Evolutionary conservation across 768 basidiomycete species (phyloP), one percentile per base, ranked within the genome.

Genomic region (Tephrocybe sp.): DNA sequence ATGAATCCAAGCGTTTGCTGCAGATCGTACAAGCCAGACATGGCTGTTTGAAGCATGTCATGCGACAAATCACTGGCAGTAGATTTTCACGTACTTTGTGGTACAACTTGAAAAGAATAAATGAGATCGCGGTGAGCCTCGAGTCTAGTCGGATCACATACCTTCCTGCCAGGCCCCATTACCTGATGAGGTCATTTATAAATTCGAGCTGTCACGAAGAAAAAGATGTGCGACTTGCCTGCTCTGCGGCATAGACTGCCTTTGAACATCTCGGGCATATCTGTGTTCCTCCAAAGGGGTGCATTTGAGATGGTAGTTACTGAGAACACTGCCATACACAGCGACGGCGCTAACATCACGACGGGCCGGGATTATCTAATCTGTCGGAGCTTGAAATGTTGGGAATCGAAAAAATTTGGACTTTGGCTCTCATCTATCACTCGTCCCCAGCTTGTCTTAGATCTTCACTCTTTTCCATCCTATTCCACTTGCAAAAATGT

Each of bases 91-190:
- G 1, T 58, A 82, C 89, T 76, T 88, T 91, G 68, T 91, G 88
- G 60, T 90, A 93, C 34, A 89, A 73, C 88, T 89, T 57, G 22
- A 48, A 46, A 29, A 47, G 44, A 41, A 47, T 37, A 47, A 42
- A 46, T 31, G 46, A 47, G 34, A 25, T 50, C 19, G 27, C 36
- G 22, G 39, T 4, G 19, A 23, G 23, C 11, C 23, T 36, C 45
- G 25, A 36, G 44, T 48, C 51, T 50, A 50, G 23, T 41, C 22
- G 18, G 53, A 34, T 30, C 40, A 56, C 79, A 60, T 61, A 91
- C 92, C 81, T 87, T 92, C 63, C 92, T 80, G 19, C 88, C 92
- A 45, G 92, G 92, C 16, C 92, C 92, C 74, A 94, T 82, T 24
- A 80, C 80, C 88, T 91, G 57, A 49, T 48, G 27, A 23, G 29